Evolutionary conservation across 2,329 filamentous ascomycete genomes (phyloP).

Genomic region (Stenocarpella maydis): DNA sequence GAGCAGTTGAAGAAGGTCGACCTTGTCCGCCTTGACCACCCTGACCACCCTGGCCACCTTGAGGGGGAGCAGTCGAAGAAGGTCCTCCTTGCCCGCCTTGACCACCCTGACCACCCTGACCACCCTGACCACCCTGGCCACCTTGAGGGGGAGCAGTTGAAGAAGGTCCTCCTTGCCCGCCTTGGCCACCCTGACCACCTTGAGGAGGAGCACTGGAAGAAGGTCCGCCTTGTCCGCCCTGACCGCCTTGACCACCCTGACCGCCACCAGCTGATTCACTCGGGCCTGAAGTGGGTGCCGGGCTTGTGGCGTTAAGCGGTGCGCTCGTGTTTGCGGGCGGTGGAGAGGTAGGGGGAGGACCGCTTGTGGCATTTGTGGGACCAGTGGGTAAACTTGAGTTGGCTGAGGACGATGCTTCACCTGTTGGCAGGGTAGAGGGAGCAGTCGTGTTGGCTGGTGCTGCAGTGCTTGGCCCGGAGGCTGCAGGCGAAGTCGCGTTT

Average conservation of each 20-base stretch:
- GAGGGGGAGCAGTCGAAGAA: neutral
- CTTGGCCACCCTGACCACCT: slow-evolving; percentile 7
- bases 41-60: neutral
- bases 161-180: neutral
- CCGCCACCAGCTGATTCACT: neutral
- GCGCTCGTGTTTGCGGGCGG: slow-evolving; percentile 28
- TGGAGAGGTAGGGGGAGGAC: neutral
- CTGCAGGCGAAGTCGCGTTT: slow-evolving; percentile 27
- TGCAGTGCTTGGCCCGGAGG: slow-evolving; percentile 11
- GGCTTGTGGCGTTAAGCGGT: slow-evolving; percentile 20
- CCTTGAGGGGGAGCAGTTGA: slow-evolving; percentile 17
- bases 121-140: neutral
- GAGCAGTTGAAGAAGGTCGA: neutral
- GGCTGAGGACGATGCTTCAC: neutral
- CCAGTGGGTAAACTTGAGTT: slow-evolving; percentile 23
- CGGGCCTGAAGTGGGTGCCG: slow-evolving; percentile 20
- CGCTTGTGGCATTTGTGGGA: slow-evolving; percentile 30
- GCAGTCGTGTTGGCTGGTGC: slow-evolving; percentile 31
- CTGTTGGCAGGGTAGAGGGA: slow-evolving; percentile 23
- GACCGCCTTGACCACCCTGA: neutral
- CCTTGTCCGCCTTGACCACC: neutral
- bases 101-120: neutral
- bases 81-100: neutral
- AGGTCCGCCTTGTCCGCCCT: slow-evolving; percentile 8
- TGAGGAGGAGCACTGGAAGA: slow-evolving; percentile 2